phyloP scores from a whole-genome alignment of 2,329 filamentous ascomycete species.

The Neurospora sp. region DNA sequence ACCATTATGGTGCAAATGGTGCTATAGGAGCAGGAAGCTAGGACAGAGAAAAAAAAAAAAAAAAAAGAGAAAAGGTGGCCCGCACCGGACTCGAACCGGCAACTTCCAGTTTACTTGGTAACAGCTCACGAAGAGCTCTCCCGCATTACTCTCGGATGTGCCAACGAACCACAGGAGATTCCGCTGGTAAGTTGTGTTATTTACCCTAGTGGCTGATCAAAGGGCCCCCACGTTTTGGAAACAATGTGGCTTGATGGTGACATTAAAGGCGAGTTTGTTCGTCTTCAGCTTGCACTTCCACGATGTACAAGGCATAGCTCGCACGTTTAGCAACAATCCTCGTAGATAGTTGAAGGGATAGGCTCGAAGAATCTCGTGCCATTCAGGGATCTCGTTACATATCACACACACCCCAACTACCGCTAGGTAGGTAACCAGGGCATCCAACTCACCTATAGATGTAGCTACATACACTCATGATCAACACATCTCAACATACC shows the following conservation, averaged over 20 bases:
- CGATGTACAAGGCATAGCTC: not conserved
- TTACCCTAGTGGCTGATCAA: too few relatives aligned
- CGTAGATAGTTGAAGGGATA: not conserved
- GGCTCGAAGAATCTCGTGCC: not conserved
- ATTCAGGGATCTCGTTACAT: not conserved
- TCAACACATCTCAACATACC: not conserved
- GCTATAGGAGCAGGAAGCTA: not conserved
- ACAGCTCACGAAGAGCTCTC: too few relatives aligned
- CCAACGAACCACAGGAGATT: too few relatives aligned
- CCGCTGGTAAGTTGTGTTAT: too few relatives aligned
- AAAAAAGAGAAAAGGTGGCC: too few relatives aligned
- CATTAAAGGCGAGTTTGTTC: not conserved
- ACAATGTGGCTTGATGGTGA: not conserved
- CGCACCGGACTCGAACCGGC: too few relatives aligned
- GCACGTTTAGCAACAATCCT: not conserved
- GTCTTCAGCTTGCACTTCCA: not conserved
- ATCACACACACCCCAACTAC: not conserved
- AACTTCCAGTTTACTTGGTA: too few relatives aligned
- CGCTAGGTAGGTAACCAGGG: too few relatives aligned
- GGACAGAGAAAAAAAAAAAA: too few relatives aligned
- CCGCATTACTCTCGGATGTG: too few relatives aligned
- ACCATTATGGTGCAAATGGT: not conserved
- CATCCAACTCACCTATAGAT: not conserved
- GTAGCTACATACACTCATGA: not conserved
- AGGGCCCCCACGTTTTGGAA: not conserved